Conservation (phyloP, 805 yeast genomes). For the Pichia occidentalis region DNA sequence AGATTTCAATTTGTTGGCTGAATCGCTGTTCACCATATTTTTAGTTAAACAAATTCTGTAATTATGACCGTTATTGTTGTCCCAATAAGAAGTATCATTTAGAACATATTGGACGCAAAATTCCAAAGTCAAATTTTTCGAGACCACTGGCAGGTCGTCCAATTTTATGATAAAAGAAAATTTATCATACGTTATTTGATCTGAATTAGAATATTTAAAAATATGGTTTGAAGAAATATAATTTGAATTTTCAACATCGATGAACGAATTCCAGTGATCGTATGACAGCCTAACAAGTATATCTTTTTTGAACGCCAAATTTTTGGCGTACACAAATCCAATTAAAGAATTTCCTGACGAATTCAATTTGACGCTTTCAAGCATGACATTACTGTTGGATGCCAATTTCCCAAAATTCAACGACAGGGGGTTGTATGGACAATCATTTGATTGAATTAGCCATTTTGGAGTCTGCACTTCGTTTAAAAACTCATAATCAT, state of each 20-base stretch:
- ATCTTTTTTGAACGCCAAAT: constrained; percentile 34
- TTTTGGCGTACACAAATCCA: constrained; percentile 36
- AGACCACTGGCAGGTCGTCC: constrained; percentile 23
- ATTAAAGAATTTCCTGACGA: constrained; percentile 37
- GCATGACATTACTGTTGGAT: constrained; percentile 22
- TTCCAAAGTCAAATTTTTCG: constrained; percentile 27
- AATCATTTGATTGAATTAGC: constrained; percentile 28
- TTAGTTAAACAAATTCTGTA: constrained; percentile 33
- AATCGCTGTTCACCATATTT: constrained; percentile 1
- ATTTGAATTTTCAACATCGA: constrained; percentile 29
- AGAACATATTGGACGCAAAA: constrained; percentile 37
- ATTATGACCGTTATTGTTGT: constrained; percentile 33
- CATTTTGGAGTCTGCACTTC: constrained; percentile 21
- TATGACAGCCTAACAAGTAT: constrained; percentile 41
- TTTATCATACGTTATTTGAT: constrained; percentile 29
- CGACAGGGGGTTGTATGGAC: constrained; percentile 24
- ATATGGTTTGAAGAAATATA: constrained; percentile 34
- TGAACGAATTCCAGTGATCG: constrained; percentile 39
- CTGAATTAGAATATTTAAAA: constrained; percentile 33
- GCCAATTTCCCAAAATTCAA: constrained; percentile 29
- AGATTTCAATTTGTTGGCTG: constrained; percentile 6
- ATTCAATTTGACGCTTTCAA: constrained; percentile 34
- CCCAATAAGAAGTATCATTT: constrained; percentile 32
- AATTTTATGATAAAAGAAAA: constrained; percentile 46
- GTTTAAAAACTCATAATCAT: constrained; percentile 8